phyloP scores from a whole-genome alignment of 1,139 yeast genomes.

The Geotrichum citri-aurantii region DNA sequence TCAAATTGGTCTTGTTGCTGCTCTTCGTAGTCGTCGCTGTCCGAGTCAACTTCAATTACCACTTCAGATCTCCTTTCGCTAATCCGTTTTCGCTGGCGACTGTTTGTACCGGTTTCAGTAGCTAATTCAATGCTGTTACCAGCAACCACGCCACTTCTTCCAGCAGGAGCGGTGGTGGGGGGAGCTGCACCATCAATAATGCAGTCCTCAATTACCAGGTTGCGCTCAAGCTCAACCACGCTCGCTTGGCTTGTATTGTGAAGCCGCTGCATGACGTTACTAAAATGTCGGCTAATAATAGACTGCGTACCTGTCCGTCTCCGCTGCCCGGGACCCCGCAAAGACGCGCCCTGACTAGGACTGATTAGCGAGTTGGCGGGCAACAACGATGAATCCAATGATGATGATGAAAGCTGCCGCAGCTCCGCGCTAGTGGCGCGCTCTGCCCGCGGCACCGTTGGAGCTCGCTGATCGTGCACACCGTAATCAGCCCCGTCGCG shows the following conservation, averaged over 20 bases:
- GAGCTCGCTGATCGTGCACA: background rate
- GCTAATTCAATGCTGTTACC: too few species aligned
- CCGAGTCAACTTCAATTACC: background rate
- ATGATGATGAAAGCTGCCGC: background rate
- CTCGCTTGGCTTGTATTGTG: background rate
- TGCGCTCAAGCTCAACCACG: background rate
- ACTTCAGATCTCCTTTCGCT: background rate
- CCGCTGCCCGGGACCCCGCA: background rate
- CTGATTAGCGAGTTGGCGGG: background rate
- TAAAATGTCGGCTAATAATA: background rate
- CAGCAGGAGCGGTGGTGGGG: background rate
- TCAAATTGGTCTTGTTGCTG: background rate
- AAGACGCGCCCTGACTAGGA: background rate
- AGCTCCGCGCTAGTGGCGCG: background rate
- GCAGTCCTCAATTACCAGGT: background rate
- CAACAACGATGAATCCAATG: too few species aligned
- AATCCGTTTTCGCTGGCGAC: background rate
- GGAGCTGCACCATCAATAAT: background rate
- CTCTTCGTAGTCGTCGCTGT: background rate
- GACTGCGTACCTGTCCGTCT: background rate
- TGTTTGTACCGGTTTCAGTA: background rate
- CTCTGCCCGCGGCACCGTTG: background rate
- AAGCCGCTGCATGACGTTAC: background rate
- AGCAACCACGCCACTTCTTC: background rate
- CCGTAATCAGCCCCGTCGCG: constrained; percentile 13